A percentile compares a stretch with the other conserved stretches of the same genome.
Evolutionary conservation across 768 basidiomycete species (phyloP).

Genomic region (Tylopilus subfusipes): DNA sequence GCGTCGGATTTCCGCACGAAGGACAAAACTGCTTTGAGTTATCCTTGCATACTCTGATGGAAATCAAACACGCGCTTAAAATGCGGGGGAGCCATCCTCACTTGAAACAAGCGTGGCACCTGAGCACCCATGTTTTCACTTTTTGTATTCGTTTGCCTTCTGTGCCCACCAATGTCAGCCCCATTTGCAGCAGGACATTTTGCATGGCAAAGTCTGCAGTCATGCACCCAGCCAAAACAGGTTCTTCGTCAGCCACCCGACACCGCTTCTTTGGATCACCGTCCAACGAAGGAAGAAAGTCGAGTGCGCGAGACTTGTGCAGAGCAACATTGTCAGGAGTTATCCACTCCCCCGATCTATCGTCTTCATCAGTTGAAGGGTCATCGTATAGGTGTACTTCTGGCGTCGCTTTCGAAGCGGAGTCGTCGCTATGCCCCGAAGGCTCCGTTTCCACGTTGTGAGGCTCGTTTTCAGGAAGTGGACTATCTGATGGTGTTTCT

Average conservation of each 20-base stretch:
- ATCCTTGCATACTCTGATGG: constrained; percentile 87
- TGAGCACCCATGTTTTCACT: constrained; percentile 92
- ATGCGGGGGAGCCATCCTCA: constrained; percentile 41
- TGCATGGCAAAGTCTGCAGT: constrained; percentile 99
- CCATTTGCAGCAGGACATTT: constrained; percentile 94
- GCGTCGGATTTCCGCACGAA: constrained; percentile 89
- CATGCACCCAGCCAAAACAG: constrained; percentile 81
- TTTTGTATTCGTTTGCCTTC: constrained; percentile 89
- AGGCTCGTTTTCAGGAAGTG: constrained; percentile 27
- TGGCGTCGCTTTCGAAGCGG: constrained; percentile 8
- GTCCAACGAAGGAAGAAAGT: constrained; percentile 65
- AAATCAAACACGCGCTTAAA: not conserved
- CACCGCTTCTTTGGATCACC: constrained; percentile 29
- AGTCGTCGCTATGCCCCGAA: not conserved
- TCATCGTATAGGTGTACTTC: constrained; percentile 59
- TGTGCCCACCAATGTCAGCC: constrained; percentile 80
- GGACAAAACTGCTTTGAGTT: constrained; percentile 94
- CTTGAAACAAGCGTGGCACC: constrained; percentile 99
- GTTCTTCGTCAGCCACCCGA: constrained; percentile 36
- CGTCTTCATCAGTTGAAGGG: constrained; percentile 70
- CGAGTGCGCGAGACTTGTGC: constrained; percentile 85
- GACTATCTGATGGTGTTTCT: constrained; percentile 9
- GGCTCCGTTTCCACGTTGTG: constrained; percentile 32
- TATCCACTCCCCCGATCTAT: constrained; percentile 95
- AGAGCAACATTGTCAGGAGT: constrained; percentile 81